Evolutionary conservation across 495 filamentous ascomycete species (phyloP).

Genomic region (Barbatosphaeria neglecta): DNA sequence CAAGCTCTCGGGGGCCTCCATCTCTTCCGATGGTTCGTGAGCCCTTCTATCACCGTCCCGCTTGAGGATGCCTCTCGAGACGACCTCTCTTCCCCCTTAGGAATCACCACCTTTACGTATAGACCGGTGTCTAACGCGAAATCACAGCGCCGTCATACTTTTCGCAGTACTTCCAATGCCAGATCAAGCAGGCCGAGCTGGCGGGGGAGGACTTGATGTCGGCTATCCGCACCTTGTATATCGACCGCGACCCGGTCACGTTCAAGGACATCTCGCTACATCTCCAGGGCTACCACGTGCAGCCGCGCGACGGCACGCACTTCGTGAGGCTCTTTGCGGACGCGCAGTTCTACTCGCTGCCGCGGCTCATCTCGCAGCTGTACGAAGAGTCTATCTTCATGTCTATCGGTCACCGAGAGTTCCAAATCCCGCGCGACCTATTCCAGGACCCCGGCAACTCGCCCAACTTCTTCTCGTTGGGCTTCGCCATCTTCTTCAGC

Average conservation of each 20-base stretch:
- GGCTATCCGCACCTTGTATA: slow-evolving; percentile 64
- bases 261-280: slow-evolving; percentile 85
- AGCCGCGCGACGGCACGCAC: slow-evolving; percentile 69
- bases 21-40: slow-evolving; percentile 92
- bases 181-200: slow-evolving; percentile 52
- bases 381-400: slow-evolving; percentile 90
- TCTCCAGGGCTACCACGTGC: slow-evolving; percentile 86
- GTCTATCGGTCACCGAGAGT: slow-evolving; percentile 71
- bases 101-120: too few relatives aligned
- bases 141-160: slow-evolving; percentile 89
- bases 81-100: too few relatives aligned
- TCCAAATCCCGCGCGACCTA: slow-evolving; percentile 81
- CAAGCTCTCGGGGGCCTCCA: slow-evolving; percentile 83
- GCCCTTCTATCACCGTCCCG: slow-evolving; percentile 1
- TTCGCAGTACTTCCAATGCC: slow-evolving; percentile 83
- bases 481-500: slow-evolving; percentile 82
- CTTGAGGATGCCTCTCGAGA: too few relatives aligned
- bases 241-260: slow-evolving; percentile 85
- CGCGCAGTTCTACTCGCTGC: slow-evolving; percentile 88
- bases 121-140: slow-evolving; percentile 5
- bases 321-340: slow-evolving; percentile 91
- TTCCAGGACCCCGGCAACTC: slow-evolving; percentile 77
- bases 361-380: slow-evolving; percentile 83
- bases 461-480: slow-evolving; percentile 92
- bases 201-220: slow-evolving; percentile 38